Evolutionary conservation across 2,329 filamentous ascomycete genomes (phyloP).

Genomic region (Xylariaceae sp.): DNA sequence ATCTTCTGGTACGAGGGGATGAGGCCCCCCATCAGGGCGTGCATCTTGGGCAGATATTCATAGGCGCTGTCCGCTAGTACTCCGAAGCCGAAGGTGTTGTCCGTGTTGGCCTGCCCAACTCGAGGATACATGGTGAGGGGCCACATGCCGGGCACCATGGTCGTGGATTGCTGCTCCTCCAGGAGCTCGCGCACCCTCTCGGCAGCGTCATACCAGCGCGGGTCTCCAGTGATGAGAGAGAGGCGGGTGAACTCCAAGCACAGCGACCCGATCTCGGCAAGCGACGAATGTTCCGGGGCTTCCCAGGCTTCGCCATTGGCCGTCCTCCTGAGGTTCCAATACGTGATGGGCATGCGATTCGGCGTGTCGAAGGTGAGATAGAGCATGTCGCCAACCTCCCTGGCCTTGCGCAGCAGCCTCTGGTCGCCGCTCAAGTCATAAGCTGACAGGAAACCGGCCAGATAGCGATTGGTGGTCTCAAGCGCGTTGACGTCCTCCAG

Average conservation of each 20-base stretch:
- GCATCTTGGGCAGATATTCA: conserved; percentile 45
- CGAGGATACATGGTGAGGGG: conserved; percentile 54
- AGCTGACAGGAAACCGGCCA: conserved; percentile 23
- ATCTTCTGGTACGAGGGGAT: conserved; percentile 50
- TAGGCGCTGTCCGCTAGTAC: conserved; percentile 34
- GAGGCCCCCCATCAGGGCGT: conserved; percentile 49
- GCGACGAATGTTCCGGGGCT: conserved; percentile 12
- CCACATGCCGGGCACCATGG: conserved; percentile 52
- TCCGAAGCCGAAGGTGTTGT: conserved; percentile 26
- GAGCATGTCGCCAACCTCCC: conserved; percentile 32
- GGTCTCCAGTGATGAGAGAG: conserved; percentile 22
- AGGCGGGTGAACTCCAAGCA: conserved; percentile 26
- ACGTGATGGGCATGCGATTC: conserved; percentile 23
- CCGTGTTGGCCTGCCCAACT: conserved; percentile 35
- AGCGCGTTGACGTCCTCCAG: conserved; percentile 26
- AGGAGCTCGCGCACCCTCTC: conserved; percentile 21
- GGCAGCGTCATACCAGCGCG: conserved; percentile 23
- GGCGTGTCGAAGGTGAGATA: conserved; percentile 25
- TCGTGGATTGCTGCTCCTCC: conserved; percentile 16
- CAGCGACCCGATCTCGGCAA: conserved; percentile 24
- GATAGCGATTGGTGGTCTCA: conserved; percentile 31
- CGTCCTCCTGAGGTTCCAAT: conserved; percentile 19
- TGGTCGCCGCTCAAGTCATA: conserved; percentile 30
- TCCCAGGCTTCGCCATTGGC: conserved; percentile 14
- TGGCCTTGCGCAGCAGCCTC: conserved; percentile 29